Conservation (phyloP, 1,284 basidiomycete genomes). For the Uromyces viciae-fabae region DNA sequence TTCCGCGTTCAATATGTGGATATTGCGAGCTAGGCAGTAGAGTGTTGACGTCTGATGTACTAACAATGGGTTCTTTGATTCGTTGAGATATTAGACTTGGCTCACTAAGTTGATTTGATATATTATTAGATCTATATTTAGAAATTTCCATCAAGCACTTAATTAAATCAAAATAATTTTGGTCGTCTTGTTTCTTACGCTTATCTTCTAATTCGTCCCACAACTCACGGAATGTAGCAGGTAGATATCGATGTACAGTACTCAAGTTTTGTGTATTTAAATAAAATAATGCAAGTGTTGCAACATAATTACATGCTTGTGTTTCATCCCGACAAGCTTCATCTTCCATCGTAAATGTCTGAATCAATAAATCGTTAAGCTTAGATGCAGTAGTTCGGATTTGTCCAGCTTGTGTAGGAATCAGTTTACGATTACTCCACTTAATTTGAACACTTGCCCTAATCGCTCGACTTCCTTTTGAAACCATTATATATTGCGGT, state of each 20-base stretch:
- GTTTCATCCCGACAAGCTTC: conserved; percentile 71
- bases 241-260: conserved; percentile 60
- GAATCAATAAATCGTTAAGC: conserved; percentile 64
- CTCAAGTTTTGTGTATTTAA: conserved; percentile 52
- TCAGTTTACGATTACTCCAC: conserved; percentile 49
- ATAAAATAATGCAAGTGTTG: conserved; percentile 69
- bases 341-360: conserved; percentile 67
- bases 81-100: neutral
- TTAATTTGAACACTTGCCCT: conserved; percentile 51
- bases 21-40: neutral
- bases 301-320: conserved; percentile 87
- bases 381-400: conserved; percentile 63
- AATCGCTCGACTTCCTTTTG: conserved; percentile 50
- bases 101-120: neutral
- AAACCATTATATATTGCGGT: conserved; percentile 48
- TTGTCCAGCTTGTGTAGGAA: conserved; percentile 65
- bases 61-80: neutral
- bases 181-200: conserved; percentile 65
- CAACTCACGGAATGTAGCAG: conserved; percentile 76
- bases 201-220: conserved; percentile 83
- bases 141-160: conserved; percentile 58
- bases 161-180: conserved; percentile 62
- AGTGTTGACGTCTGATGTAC: neutral
- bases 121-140: conserved; percentile 14
- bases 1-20: neutral